A percentile compares a stretch with the other conserved stretches of the same genome.
Evolutionary conservation across 768 basidiomycete species (phyloP).

Genomic region (Coprinellus micaceus): DNA sequence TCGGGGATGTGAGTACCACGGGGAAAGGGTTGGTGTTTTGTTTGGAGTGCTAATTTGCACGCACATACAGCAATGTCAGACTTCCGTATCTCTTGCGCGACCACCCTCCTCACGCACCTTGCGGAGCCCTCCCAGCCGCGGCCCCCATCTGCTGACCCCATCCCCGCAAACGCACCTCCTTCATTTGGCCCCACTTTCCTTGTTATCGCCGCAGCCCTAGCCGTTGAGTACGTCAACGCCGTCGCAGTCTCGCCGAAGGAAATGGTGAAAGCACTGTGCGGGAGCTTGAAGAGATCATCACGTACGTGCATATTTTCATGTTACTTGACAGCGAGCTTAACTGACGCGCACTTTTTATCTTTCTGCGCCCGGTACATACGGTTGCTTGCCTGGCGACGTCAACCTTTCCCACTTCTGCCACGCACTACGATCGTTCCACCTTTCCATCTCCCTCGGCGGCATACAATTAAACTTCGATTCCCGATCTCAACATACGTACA

Average conservation of each 20-base stretch:
- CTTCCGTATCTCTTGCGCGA: constrained; percentile 43
- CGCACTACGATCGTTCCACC: too few species aligned
- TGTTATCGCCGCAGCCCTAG: constrained; percentile 43
- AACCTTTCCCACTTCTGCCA: too few species aligned
- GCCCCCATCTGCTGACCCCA: too few species aligned
- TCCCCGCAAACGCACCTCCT: background rate
- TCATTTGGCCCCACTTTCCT: constrained; percentile 38
- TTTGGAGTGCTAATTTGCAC: constrained; percentile 2
- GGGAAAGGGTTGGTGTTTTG: constrained; percentile 3
- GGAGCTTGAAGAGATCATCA: constrained; percentile 20
- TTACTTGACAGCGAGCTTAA: too few species aligned
- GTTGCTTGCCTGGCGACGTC: too few species aligned
- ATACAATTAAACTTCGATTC: background rate
- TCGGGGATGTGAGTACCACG: constrained; percentile 44
- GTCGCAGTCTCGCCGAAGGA: constrained; percentile 15
- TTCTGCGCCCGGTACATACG: too few species aligned
- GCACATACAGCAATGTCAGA: constrained; percentile 31
- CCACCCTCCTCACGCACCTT: constrained; percentile 39
- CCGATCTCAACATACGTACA: too few species aligned
- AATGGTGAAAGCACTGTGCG: constrained; percentile 14
- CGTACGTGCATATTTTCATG: constrained; percentile 10
- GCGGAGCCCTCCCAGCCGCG: constrained; percentile 62
- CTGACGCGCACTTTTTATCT: too few species aligned
- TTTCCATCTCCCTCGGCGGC: too few species aligned
- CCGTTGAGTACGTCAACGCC: constrained; percentile 13